Evolutionary conservation across 352 stramenopile genomes (phyloP), one percentile per base, ranked within the genome.

Genomic region (Pythium utonaiense): DNA sequence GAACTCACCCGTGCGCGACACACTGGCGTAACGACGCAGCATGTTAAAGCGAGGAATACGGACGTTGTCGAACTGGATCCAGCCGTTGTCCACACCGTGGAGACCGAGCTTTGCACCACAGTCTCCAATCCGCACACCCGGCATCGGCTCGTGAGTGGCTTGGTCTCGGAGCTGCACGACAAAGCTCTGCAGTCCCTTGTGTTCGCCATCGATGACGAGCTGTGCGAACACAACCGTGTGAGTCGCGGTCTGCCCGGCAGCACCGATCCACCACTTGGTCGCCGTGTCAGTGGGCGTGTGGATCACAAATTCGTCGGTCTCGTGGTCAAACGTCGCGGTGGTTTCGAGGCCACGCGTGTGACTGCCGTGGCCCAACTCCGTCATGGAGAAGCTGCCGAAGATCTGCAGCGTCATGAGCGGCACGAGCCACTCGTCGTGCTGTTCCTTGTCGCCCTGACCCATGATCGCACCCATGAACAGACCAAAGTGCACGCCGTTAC

Each of bases 251-350:
- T 93, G 76, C 2, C 94, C 96, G 7, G 97, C 73, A 0, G 89
- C 96, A 19, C 95, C 95, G 40, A 96, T 96, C 96, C 96, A 99
- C 82, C 96, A 99, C 72, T 99, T 99, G 42, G 80, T 91, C 31
- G 86, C 90, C 5, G 94, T 98, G 47, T 98, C 71, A 0, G 94
- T 98, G 1, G 96, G 96, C n/a, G 91, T 96, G 73, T 99, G 74
- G 47, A 99, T 93, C 13, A 98, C 77, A 64, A 96, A 99, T 70
- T 96, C 91, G 53, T 98, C 82, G 1, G 71, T 80, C 14, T 88
- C 76, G 25, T 71, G 69, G 28, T 97, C 63, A 61, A 98, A 99
- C 0, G 91, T 98, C 13, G 96, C 97, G 1, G 95, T 99, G 1
- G 97, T 99, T 78, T 98, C 91, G 47, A 99, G 83, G 13, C 80